Evolutionary conservation across 768 basidiomycete species (phyloP).

Genomic region (Hygrocybe punicea): DNA sequence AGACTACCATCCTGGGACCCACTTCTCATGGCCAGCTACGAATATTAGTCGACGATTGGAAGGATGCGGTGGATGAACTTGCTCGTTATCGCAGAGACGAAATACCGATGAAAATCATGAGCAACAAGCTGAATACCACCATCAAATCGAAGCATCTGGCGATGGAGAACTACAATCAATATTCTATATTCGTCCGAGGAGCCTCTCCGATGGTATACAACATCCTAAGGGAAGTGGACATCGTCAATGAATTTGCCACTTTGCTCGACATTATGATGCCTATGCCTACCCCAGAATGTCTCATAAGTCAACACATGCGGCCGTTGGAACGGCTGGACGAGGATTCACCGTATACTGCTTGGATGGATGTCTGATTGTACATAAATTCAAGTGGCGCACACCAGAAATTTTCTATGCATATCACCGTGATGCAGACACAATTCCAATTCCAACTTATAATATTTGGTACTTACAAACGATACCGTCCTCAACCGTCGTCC

Average conservation of each 20-base stretch:
- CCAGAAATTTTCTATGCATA: no score
- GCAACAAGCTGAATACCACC: background rate
- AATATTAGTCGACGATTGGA: background rate
- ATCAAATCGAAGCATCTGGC: background rate
- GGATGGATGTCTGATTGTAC: slow-evolving; percentile 10
- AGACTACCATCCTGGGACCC: background rate
- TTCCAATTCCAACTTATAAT: no score
- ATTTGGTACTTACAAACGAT: no score
- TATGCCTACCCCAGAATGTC: background rate
- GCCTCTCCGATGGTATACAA: slow-evolving; percentile 14
- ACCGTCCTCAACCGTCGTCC: no score
- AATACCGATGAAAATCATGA: background rate
- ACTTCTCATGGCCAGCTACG: background rate
- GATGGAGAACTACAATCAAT: slow-evolving; percentile 14
- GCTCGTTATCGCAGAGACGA: background rate
- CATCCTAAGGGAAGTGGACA: slow-evolving; percentile 10
- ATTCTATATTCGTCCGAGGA: slow-evolving; percentile 13
- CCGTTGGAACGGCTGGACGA: slow-evolving; percentile 12
- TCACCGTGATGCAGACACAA: no score
- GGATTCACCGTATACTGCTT: slow-evolving; percentile 10
- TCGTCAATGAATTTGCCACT: slow-evolving; percentile 10
- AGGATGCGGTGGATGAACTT: background rate
- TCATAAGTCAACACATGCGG: slow-evolving; percentile 9
- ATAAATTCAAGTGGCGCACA: no score
- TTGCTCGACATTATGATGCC: slow-evolving; percentile 14